Conservation (phyloP, 2,329 filamentous ascomycete species). For the Talaromyces funiculosus region DNA sequence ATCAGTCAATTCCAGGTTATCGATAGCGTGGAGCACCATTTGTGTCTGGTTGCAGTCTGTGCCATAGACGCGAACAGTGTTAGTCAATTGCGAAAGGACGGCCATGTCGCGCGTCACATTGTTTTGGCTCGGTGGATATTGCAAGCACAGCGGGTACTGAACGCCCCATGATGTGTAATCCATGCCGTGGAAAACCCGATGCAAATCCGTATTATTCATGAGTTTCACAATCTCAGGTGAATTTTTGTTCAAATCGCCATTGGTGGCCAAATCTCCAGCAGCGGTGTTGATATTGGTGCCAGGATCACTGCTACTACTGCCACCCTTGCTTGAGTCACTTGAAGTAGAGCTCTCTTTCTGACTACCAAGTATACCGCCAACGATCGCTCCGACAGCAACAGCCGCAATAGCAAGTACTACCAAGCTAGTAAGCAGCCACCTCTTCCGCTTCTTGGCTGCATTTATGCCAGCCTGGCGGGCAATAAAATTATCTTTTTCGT, state of each 20-base stretch:
- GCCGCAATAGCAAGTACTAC: constrained; percentile 50
- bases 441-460: constrained; percentile 55
- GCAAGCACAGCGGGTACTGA: constrained; percentile 78
- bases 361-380: constrained; percentile 65
- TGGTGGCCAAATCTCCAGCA: constrained; percentile 53
- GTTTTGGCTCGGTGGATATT: constrained; percentile 78
- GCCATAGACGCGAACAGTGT: constrained; percentile 81
- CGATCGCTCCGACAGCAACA: constrained; percentile 63
- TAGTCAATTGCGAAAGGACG: constrained; percentile 82
- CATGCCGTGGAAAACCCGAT: constrained; percentile 92
- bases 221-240: constrained; percentile 74
- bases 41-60: constrained; percentile 97
- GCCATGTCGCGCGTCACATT: constrained; percentile 90
- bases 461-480: constrained; percentile 51
- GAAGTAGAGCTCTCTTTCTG: constrained; percentile 36
- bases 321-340: constrained; percentile 12
- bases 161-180: constrained; percentile 91
- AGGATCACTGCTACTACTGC: constrained; percentile 17
- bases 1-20: constrained; percentile 62
- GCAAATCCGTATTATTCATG: constrained; percentile 72
- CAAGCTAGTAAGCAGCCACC: constrained; percentile 58
- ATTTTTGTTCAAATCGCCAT: constrained; percentile 67
- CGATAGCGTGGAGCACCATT: constrained; percentile 81
- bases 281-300: constrained; percentile 50
- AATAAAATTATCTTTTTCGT: constrained; percentile 64